These are phyloP conservation scores for Heritiera fomes DNA, from an alignment of 345 rosid genomes.

Conservation along the genomic window DNA sequence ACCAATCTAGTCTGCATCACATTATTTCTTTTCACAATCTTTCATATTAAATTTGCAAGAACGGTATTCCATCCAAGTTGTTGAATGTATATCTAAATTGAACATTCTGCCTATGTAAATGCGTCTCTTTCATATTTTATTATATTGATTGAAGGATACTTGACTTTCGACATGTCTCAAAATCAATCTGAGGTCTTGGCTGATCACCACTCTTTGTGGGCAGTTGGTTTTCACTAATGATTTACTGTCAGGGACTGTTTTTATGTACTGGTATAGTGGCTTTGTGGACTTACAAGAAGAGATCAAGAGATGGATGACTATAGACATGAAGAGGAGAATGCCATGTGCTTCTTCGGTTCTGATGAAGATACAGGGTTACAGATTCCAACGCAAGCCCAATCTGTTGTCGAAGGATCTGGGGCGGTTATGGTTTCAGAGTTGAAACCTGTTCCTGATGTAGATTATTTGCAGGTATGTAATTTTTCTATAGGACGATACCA, in stretches of 20 bases:
- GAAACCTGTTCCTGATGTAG: constrained; percentile 77
- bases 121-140: background rate
- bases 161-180: background rate
- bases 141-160: background rate
- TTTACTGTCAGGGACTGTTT: constrained; percentile 73
- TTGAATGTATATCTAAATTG: background rate
- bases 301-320: constrained; percentile 42
- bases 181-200: constrained; percentile 20
- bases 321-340: constrained; percentile 46
- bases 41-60: background rate
- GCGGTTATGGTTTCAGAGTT: constrained; percentile 60
- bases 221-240: constrained; percentile 68
- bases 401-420: constrained; percentile 80
- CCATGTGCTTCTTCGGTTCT: constrained; percentile 49
- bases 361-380: constrained; percentile 60
- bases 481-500: background rate
- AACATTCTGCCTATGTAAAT: background rate
- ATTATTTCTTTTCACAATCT: background rate
- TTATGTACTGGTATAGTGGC: constrained; percentile 81
- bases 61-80: background rate
- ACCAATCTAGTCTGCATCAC: background rate
- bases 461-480: constrained; percentile 76
- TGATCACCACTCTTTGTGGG: constrained; percentile 36
- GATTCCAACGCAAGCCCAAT: constrained; percentile 76
- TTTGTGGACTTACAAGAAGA: constrained; percentile 52